Conservation (phyloP, 371 early-diverging fungal species). For the Mortierella sp. region DNA sequence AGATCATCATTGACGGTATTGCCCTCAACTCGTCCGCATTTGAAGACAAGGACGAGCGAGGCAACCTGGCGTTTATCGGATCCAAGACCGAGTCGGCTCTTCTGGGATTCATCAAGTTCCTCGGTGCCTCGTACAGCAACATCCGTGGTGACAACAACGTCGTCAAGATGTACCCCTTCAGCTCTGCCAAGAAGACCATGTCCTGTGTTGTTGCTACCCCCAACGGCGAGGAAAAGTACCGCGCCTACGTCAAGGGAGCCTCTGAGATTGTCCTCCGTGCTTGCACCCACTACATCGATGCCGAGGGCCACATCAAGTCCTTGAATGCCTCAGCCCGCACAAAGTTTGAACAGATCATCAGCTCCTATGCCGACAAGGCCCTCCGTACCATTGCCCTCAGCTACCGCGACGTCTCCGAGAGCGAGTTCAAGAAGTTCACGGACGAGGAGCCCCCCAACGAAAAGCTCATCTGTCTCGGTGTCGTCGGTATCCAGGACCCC, state of each 20-base stretch:
- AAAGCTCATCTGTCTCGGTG: conserved; percentile 80
- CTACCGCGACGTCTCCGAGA: conserved; percentile 74
- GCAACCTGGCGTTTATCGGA: conserved; percentile 83
- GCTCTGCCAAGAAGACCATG: conserved; percentile 88
- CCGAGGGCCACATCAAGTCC: conserved; percentile 64
- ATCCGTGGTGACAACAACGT: conserved; percentile 69
- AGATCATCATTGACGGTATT: conserved; percentile 72
- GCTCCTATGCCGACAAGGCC: conserved; percentile 82
- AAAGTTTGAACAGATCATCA: conserved; percentile 72
- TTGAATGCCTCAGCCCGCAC: conserved; percentile 64
- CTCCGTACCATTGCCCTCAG: conserved; percentile 92
- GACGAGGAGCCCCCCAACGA: conserved; percentile 71
- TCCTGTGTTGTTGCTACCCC: conserved; percentile 69
- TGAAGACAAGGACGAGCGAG: conserved; percentile 84
- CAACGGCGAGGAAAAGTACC: conserved; percentile 62
- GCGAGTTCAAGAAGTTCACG: conserved; percentile 60
- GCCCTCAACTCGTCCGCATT: conserved; percentile 93
- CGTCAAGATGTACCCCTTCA: conserved; percentile 81
- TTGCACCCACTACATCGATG: conserved; percentile 74
- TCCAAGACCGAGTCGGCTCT: conserved; percentile 96
- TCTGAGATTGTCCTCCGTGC: conserved; percentile 83
- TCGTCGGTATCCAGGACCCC: conserved; percentile 96
- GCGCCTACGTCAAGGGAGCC: conserved; percentile 86
- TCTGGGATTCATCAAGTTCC: conserved; percentile 75
- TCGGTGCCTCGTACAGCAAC: conserved; percentile 74